Base-by-base conservation (phyloP, 2,329 filamentous ascomycete species). In the Diplodia sapinea region DNA sequence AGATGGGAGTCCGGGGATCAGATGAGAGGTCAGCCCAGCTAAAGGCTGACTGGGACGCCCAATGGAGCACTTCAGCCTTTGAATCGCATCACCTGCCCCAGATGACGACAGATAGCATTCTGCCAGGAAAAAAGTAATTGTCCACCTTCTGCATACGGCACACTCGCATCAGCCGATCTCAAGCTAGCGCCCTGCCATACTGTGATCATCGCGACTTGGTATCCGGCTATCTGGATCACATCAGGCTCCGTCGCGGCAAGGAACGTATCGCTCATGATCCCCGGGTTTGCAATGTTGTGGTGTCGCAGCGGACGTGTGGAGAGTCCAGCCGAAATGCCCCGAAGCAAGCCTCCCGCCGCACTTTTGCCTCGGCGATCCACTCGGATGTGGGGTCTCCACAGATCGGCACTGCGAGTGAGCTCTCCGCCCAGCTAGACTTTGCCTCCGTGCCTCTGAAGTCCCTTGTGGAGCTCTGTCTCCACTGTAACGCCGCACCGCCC, bases 281-380 rank as follows among this genome's bases (percentile, higher is more conserved):
- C 43, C n/a, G 29, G 29, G 3, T 20, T 29, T 47, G 43, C 43
- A 47, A 2, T 47, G 3, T 43, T 13, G n/a, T 20, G 33, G 26
- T 13, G 47, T 40, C 17, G 38, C 20, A 23, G 50, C 29, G 17
- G 43, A 52, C 31, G n/a, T 20, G 47, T 31, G 47, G 59, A 51
- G 31, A 5, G 50, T 63, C 23, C n/a, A 12, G 47, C 59, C 59
- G 59, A 63, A 49, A 63, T 51, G 43, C 23, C n/a, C 59, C 59
- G 59, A 63, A 51, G 59, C 43, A 63, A 63, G 47, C 59, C 59
- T 63, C 31, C 47, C 43, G 59, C 47, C 23, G 59, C 47, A 26
- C 59, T 62, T 50, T 17, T 62, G 57, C 57, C 57, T 62, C 57
- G 47, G 59, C 59, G 59, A 51, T 63, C 59, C 59, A 51, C 47